Base-by-base conservation (phyloP, 148 eudicot genomes). In the Rhododendron kiyosumense region DNA sequence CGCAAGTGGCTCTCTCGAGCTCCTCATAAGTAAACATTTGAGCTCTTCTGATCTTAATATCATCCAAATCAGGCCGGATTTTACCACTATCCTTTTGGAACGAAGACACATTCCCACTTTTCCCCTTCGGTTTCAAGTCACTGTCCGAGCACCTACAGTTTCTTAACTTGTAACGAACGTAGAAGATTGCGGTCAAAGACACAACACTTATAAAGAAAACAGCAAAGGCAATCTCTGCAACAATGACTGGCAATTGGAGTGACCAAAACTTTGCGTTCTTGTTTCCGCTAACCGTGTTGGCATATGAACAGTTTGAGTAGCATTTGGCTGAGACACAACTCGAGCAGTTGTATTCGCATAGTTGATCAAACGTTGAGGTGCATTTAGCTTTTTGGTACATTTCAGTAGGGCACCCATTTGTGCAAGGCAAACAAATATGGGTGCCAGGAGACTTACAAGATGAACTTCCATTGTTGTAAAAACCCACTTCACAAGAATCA, bases 1-100 rank as follows among this genome's bases (percentile, higher is more conserved):
- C 96, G 0, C 83, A 84, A 2, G 99, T 96, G 52, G 98, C 99
- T 83, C 86, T 87, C 85, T 94, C 95, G 1, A 96, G 97, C 86
- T 96, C 99, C 84, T 91, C 92, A 57, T 93, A 96, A 36, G 93
- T 85, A 77, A 96, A 96, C 78, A 88, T 89, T 32, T 88, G 93
- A 75, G 99, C 97, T 85, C 96, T 89, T 71, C 91, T 90, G 32
- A 96, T 91, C 81, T 91, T 95, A 0, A 96, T 61, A 91, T 95
- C 98, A 7, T 94, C 96, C 88, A 92, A 22, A 20, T 94, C 97
- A 7, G 95, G 92, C 85, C 87, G 85, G 48, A 91, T 49, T 86
- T 93, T 96, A 10, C 89, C 90, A 52, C 88, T 87, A 2, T 90
- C 94, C 81, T 87, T 91, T 8, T 85, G 86, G 57, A 87, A 90